phyloP scores from a whole-genome alignment of 192 early-diverging fungal genomes.

The Coemansia sp. region DNA sequence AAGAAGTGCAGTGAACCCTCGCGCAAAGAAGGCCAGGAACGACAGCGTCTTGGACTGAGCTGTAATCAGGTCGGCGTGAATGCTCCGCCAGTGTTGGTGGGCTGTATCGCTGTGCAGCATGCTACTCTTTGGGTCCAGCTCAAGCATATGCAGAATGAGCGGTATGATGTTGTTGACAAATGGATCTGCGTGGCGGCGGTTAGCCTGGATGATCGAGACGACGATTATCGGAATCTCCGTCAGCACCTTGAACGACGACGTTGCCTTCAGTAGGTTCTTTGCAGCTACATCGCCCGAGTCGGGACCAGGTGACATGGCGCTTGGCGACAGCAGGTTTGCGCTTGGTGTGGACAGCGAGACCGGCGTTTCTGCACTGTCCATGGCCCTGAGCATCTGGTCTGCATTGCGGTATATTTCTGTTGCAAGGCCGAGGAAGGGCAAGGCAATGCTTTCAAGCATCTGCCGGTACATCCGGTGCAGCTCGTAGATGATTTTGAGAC shows the following conservation, averaged over 20 bases:
- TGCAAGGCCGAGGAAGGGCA: conserved; percentile 89
- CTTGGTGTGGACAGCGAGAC: conserved; percentile 58
- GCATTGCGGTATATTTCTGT: conserved; percentile 86
- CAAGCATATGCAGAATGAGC: conserved; percentile 70
- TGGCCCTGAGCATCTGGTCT: conserved; percentile 76
- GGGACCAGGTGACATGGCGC: conserved; percentile 73
- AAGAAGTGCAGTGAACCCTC: conserved; percentile 70
- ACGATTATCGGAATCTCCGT: conserved; percentile 99
- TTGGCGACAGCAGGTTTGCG: conserved; percentile 58
- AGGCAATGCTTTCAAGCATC: conserved; percentile 80
- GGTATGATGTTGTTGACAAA: conserved; percentile 88
- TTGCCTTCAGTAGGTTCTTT: conserved; percentile 69
- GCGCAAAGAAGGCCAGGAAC: conserved; percentile 93
- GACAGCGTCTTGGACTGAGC: conserved; percentile 99
- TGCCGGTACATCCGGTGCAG: conserved; percentile 85
- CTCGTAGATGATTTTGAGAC: conserved; percentile 93
- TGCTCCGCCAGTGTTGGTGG: conserved; percentile 52
- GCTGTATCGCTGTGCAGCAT: conserved; percentile 20
- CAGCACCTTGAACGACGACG: conserved; percentile 94
- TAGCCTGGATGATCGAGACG: conserved; percentile 89
- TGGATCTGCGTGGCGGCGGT: conserved; percentile 73
- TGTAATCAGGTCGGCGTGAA: conserved; percentile 77
- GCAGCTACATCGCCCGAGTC: conserved; percentile 59
- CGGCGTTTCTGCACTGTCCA: conserved; percentile 65
- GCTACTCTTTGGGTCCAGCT: conserved; percentile 44